Conservation (phyloP, 139 green algal species). For the Chlamydomonas applanata region DNA sequence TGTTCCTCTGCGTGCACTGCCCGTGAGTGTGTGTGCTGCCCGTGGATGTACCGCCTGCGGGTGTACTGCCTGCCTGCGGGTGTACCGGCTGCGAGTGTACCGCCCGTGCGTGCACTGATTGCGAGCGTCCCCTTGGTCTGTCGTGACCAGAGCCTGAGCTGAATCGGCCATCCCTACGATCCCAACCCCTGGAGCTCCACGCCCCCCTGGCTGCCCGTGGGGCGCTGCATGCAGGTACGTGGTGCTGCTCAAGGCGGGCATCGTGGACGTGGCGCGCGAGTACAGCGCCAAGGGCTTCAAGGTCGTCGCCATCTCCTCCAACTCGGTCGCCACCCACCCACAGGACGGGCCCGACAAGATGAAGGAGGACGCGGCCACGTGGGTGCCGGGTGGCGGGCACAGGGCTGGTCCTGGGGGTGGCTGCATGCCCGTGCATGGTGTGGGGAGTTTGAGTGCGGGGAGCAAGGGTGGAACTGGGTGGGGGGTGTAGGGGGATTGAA, state of each 20-base stretch:
- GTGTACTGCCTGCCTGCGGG: too few relatives aligned
- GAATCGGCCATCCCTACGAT: neutral
- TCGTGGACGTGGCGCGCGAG: conserved; percentile 53
- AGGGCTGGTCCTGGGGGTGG: neutral
- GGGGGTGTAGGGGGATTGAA: too few relatives aligned
- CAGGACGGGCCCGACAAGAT: conserved; percentile 67
- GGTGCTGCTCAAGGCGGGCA: conserved; percentile 28
- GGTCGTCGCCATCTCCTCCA: conserved; percentile 77
- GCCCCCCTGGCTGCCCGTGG: neutral
- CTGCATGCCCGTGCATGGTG: neutral
- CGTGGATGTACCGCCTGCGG: conserved; percentile 77
- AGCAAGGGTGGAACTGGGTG: too few relatives aligned
- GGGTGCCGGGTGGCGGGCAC: too few relatives aligned
- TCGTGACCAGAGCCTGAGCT: too few relatives aligned
- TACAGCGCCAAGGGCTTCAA: conserved; percentile 60
- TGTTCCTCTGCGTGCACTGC: conserved; percentile 86
- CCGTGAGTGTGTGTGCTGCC: conserved; percentile 85
- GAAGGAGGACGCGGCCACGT: conserved; percentile 51
- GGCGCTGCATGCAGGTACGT: conserved; percentile 11
- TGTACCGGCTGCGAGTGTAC: too few relatives aligned
- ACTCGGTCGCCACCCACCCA: conserved; percentile 28
- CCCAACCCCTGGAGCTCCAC: neutral
- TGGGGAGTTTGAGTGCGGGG: too few relatives aligned
- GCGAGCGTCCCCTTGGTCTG: too few relatives aligned
- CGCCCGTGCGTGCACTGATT: too few relatives aligned